phyloP scores from a whole-genome alignment of 2,329 filamentous ascomycete genomes.

The Colletotrichum brevisporum region DNA sequence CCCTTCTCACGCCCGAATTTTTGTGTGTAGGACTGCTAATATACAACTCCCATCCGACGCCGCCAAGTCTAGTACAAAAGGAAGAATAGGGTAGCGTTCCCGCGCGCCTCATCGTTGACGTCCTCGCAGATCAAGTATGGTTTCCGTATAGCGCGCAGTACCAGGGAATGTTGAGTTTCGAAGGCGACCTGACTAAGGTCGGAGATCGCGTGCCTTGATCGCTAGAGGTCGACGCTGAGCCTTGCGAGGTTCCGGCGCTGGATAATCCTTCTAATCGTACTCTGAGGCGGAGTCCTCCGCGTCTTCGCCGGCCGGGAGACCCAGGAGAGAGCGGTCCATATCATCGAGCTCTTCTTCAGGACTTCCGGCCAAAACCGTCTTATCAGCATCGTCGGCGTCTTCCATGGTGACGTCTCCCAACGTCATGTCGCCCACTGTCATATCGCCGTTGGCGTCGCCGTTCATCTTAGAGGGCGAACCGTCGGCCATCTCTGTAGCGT shows the following conservation, averaged over 20 bases:
- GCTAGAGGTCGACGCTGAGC: no score
- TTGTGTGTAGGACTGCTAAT: constrained; percentile 25
- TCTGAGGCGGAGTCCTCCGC: constrained; percentile 32
- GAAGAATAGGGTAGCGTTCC: neutral
- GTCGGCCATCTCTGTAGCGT: constrained; percentile 44
- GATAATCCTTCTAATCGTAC: constrained; percentile 8
- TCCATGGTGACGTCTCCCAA: constrained; percentile 60
- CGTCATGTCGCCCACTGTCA: constrained; percentile 55
- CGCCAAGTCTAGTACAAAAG: constrained; percentile 24
- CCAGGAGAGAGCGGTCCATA: constrained; percentile 40
- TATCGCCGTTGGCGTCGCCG: constrained; percentile 57
- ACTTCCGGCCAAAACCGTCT: constrained; percentile 41
- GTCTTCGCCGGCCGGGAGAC: constrained; percentile 35
- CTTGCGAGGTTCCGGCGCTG: no score
- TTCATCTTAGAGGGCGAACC: constrained; percentile 44
- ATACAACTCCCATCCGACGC: constrained; percentile 33
- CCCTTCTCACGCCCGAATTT: constrained; percentile 17
- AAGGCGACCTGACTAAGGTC: no score
- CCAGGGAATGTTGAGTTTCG: no score
- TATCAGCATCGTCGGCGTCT: constrained; percentile 60
- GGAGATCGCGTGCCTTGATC: no score
- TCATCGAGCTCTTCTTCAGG: constrained; percentile 58
- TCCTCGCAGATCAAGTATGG: no score
- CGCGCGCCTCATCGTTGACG: no score
- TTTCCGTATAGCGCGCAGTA: no score